phyloP scores from a whole-genome alignment of 768 basidiomycete genomes.

The Leccinum boreale region DNA sequence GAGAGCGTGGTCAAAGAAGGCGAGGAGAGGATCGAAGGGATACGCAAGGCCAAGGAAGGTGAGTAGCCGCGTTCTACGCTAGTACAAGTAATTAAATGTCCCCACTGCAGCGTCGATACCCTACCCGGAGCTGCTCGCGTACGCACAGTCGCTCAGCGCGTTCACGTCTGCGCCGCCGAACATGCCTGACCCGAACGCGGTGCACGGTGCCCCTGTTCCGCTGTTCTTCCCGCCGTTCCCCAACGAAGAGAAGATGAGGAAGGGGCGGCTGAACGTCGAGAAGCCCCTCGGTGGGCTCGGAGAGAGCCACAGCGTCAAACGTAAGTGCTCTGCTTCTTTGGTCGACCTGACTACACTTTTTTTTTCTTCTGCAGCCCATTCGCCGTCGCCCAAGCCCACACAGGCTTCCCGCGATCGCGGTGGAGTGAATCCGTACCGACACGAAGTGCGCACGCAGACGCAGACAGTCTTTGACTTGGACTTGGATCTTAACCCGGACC shows the following conservation, averaged over 20 bases:
- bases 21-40: conserved; percentile 66
- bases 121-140: conserved; percentile 78
- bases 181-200: conserved; percentile 63
- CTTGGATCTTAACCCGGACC: conserved; percentile 80
- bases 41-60: conserved; percentile 74
- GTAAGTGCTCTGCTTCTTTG: conserved; percentile 38
- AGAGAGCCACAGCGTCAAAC: conserved; percentile 78
- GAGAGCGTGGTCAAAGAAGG: conserved; percentile 72
- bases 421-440: conserved; percentile 67
- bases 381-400: conserved; percentile 54
- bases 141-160: conserved; percentile 80
- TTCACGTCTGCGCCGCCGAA: conserved; percentile 89
- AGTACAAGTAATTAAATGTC: not conserved
- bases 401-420: conserved; percentile 45
- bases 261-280: conserved; percentile 75
- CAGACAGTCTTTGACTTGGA: conserved; percentile 74
- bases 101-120: conserved; percentile 62
- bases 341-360: conserved; percentile 1
- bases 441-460: conserved; percentile 59
- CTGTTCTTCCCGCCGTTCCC: conserved; percentile 90
- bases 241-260: conserved; percentile 88
- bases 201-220: conserved; percentile 69
- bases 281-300: conserved; percentile 74
- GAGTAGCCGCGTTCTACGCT: conserved; percentile 10
- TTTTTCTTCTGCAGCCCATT: conserved; percentile 45